Base-by-base conservation (phyloP, 2,329 filamentous ascomycete genomes). In the Simplicillium aogashimaense region DNA sequence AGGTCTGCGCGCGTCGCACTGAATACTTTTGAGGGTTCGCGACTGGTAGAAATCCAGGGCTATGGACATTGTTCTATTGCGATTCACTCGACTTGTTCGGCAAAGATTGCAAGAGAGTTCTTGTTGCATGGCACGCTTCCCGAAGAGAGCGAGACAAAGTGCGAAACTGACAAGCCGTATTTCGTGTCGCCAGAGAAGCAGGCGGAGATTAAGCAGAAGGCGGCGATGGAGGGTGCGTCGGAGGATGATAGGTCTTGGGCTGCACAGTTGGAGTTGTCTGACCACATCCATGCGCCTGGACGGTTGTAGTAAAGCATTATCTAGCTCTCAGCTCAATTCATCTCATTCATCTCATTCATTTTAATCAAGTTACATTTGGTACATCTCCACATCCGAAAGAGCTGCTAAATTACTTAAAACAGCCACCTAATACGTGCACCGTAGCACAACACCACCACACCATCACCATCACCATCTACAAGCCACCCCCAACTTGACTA, bases 41-140 rank as follows among this genome's bases (percentile, higher is more conserved):
- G 53, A 4, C 52, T 69, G 3, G 48, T 69, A 1, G 63, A 67
- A 42, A 55, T 67, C 29, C 50, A 58, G 39, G 65, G 60, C 0
- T 68, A 67, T 11, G 66, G 66, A 0, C 65, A 69, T 40, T 66
- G 63, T 42, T 61, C 62, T 1, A 39, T 61, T 3, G 56, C 63
- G 0, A 47, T 59, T 16, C 52, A 58, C 0, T 69, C 65, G 1
- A 43, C 46, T 4, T 68, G 65, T 34, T 32, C 58, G 1, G 57
- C 54, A 1, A 53, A 50, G 14, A 56, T 63, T 15, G 57, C 66
- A 2, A 49, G 61, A 0, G 52, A 46, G 1, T 69, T 59, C 28
- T 46, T 69, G 7, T 48, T 52, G 18, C 51, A 64, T 9, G 65
- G 65, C 2, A 59, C 51, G 3, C 29, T 69, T 33, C 66, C 64